These are phyloP conservation scores for Globisporangium mamillatum DNA, from an alignment of 352 stramenopile species.

Conservation along the genomic window DNA sequence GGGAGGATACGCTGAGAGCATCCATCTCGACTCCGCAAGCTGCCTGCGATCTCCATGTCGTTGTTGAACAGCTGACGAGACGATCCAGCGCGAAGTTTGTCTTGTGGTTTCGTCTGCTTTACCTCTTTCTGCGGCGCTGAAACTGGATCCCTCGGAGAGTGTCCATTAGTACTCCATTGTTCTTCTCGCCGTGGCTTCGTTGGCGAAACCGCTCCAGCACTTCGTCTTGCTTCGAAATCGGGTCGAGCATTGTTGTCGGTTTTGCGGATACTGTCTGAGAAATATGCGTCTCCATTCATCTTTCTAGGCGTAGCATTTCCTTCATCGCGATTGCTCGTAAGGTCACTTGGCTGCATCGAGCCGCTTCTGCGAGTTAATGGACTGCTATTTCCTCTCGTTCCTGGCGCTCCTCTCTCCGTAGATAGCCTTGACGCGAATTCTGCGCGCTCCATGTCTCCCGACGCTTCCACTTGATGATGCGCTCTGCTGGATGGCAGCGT, in stretches of 20 bases:
- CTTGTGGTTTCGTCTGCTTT: neutral
- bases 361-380: neutral
- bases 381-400: neutral
- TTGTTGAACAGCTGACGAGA: neutral
- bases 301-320: neutral
- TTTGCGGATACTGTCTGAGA: neutral
- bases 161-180: neutral
- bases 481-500: conserved; percentile 12
- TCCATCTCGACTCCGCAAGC: neutral
- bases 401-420: neutral
- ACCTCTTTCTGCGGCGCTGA: neutral
- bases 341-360: neutral
- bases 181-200: neutral
- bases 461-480: neutral
- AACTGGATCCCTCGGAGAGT: neutral
- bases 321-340: neutral
- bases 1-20: conserved; percentile 2
- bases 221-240: neutral
- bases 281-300: neutral
- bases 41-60: neutral
- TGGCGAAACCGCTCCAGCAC: neutral
- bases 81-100: neutral
- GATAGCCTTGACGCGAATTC: neutral
- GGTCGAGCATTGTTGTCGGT: neutral
- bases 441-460: neutral